phyloP scores from a whole-genome alignment of 495 filamentous ascomycete species.

The Talaromyces nanjingensis region DNA sequence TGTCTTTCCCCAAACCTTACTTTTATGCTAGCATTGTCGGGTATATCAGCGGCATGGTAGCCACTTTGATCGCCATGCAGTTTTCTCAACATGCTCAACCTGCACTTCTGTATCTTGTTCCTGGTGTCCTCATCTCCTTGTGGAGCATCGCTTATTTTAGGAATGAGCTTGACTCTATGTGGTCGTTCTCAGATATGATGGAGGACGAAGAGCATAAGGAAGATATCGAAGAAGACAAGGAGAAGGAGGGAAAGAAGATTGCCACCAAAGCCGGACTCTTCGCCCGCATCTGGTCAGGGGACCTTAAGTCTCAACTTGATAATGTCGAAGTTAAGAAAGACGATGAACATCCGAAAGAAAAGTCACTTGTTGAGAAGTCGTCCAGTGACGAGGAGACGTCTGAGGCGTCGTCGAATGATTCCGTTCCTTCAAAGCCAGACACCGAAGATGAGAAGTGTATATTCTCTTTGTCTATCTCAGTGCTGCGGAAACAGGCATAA shows the following conservation, averaged over 20 bases:
- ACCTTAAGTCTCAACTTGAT: constrained; percentile 12
- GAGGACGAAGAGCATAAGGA: constrained; percentile 25
- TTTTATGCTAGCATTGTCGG: constrained; percentile 75
- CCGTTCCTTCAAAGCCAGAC: constrained; percentile 8
- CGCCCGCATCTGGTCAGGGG: constrained; percentile 23
- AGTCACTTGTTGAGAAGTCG: neutral
- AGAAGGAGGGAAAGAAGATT: constrained; percentile 17
- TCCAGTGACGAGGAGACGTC: neutral
- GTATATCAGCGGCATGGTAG: constrained; percentile 72
- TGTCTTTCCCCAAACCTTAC: constrained; percentile 74
- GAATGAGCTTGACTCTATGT: constrained; percentile 68
- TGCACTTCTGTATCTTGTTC: constrained; percentile 88
- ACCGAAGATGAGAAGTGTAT: constrained; percentile 15
- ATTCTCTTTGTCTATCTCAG: constrained; percentile 30
- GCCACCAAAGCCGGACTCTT: constrained; percentile 9
- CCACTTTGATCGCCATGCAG: constrained; percentile 71
- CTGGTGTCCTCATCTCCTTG: constrained; percentile 65
- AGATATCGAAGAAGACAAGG: constrained; percentile 14
- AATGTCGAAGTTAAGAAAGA: constrained; percentile 11
- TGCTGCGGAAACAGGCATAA: constrained; percentile 15
- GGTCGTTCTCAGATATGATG: constrained; percentile 68
- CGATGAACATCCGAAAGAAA: neutral
- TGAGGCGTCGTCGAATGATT: neutral
- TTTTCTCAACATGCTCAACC: constrained; percentile 78
- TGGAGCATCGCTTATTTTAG: constrained; percentile 73